A percentile compares a stretch with the other conserved stretches of the same genome.
Evolutionary conservation across 768 basidiomycete genomes (phyloP).

Genomic region (Termitomyces sp.): DNA sequence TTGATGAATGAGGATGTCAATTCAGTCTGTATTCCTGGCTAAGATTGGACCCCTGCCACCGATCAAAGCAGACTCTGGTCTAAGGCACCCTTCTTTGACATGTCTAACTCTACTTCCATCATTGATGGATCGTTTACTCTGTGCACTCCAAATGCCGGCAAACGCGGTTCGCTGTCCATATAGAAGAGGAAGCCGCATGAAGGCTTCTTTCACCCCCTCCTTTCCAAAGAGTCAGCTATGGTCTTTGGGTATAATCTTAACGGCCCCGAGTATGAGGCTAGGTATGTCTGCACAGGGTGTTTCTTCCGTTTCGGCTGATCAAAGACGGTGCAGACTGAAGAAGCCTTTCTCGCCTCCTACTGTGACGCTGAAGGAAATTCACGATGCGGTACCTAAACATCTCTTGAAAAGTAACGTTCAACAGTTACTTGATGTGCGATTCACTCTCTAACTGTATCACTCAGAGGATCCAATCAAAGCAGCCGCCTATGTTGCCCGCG

Average conservation of each 20-base stretch:
- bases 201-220: not conserved
- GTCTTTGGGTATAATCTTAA: constrained; percentile 27
- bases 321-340: constrained; percentile 26
- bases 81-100: not conserved
- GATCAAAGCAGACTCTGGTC: constrained; percentile 3
- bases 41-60: constrained; percentile 10
- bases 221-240: constrained; percentile 15
- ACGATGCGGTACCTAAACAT: constrained; percentile 53
- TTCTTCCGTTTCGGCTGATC: not conserved
- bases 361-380: constrained; percentile 49
- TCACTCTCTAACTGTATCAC: not conserved
- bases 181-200: not conserved
- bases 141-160: constrained; percentile 8
- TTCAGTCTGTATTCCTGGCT: no score
- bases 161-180: constrained; percentile 9
- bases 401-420: constrained; percentile 35
- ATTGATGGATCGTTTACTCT: constrained; percentile 11
- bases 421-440: not conserved
- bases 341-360: constrained; percentile 48
- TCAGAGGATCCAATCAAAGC: constrained; percentile 36
- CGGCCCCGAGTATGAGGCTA: constrained; percentile 38
- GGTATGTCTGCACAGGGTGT: constrained; percentile 20
- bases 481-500: constrained; percentile 41
- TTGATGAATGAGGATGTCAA: not conserved
- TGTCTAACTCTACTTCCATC: constrained; percentile 7